Evolutionary conservation across 2,329 filamentous ascomycete species (phyloP), one percentile per base, ranked within the genome.

Genomic region (Sporothrix curviconia): DNA sequence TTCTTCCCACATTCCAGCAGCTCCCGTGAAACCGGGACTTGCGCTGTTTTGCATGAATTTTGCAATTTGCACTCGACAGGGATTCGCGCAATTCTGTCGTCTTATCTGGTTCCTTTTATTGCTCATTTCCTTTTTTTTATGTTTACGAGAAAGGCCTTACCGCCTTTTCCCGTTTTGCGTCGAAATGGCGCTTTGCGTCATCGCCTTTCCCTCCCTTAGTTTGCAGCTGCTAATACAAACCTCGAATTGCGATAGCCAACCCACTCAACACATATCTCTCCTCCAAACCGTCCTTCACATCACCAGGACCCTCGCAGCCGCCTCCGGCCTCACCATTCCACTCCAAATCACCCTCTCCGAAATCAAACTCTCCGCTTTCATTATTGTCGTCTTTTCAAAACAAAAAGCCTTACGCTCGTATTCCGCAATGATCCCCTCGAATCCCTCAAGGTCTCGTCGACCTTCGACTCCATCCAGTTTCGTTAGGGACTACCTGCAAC

Each of bases 401-500:
- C 91, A 96, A 74, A 99, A 99, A 70, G 94, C 19, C 81, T 99
- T 58, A 99, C 94, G 1, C 80, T 99, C 49, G 94, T 99, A 44
- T 99, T 99, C 71, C 87, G 94, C 66, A 97, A 99, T 80, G 94
- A 99, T 70, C 94, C 94, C 4, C 84, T 99, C 61, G 94, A 99
- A 70, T 96, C 92, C 4, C 84, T 99, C 67, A 97, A 96, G 76
- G 94, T 99, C 64, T 97, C 92, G 1, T 97, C 92, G 64, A 99
- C 94, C 44, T 99, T 99, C 72, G 94, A 99, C 75, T 96, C 92
- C 12, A 99, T 99, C 67, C 92, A 94, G 44, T 99, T n/a, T 99
- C 68, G 94, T 99, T 61, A 87, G 94, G 64, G 92, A 99, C 71
- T 97, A 97, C 71, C 77, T 99, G 57, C 94, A 99, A 69, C 88